A percentile compares a stretch with the other conserved stretches of the same genome.
These are phyloP conservation scores for Aspergillus transmontanensis DNA, from an alignment of 2,329 filamentous ascomycete species.

Conservation along the genomic window DNA sequence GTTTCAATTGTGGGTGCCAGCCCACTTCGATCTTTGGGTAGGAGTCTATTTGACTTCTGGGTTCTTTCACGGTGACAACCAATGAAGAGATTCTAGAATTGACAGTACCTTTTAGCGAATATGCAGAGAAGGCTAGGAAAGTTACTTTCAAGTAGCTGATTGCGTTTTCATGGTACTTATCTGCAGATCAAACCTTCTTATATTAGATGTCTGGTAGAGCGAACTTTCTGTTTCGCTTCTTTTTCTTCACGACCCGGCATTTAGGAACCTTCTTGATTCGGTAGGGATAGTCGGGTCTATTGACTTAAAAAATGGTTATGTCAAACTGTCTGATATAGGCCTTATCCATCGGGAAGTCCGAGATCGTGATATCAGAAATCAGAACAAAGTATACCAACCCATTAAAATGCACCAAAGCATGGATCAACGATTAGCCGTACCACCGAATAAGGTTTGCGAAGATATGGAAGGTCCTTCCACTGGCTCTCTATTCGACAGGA, in stretches of 20 bases:
- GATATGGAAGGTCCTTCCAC: neutral
- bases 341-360: no score
- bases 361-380: no score
- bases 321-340: neutral
- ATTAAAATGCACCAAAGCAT: neutral
- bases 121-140: neutral
- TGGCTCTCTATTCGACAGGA: neutral
- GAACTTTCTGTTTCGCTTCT: neutral
- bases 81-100: no score
- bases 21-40: neutral
- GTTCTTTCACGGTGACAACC: no score
- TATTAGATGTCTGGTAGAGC: neutral
- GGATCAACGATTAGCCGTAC: neutral
- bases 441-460: neutral
- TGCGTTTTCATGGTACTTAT: neutral
- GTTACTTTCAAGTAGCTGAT: neutral
- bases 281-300: neutral
- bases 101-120: no score
- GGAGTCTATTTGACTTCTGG: neutral
- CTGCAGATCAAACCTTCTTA: neutral
- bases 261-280: neutral
- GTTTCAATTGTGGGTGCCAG: neutral
- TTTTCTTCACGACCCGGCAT: neutral
- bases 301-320: neutral
- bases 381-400: neutral